Evolutionary conservation across 495 filamentous ascomycete genomes (phyloP).

Genomic region (Aspergillus bridgeri): DNA sequence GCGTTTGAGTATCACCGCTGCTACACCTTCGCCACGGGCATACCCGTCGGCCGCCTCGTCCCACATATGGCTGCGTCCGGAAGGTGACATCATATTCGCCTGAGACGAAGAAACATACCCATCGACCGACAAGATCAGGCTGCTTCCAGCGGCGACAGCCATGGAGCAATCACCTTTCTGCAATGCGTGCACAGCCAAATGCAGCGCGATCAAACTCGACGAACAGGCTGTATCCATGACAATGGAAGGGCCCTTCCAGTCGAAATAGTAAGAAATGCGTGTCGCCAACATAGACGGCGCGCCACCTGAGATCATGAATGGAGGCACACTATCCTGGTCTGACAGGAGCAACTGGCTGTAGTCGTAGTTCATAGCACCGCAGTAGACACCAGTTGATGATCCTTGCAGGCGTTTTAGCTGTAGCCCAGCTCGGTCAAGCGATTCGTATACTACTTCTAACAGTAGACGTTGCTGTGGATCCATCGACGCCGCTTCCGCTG

Average conservation of each 20-base stretch:
- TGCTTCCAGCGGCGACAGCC: conserved; percentile 25
- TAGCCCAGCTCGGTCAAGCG: conserved; percentile 48
- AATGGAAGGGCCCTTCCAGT: conserved; percentile 30
- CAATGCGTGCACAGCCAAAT: conserved; percentile 39
- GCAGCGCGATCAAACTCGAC: conserved; percentile 38
- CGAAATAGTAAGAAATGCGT: conserved; percentile 30
- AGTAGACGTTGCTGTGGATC: conserved; percentile 44
- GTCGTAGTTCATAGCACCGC: conserved; percentile 29
- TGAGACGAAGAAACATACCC: background rate
- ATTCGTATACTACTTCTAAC: conserved; percentile 54
- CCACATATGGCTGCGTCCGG: conserved; percentile 25
- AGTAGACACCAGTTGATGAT: conserved; percentile 33
- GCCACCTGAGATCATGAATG: conserved; percentile 38
- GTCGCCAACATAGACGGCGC: conserved; percentile 25
- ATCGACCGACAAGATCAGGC: conserved; percentile 19
- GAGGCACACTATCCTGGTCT: conserved; percentile 32
- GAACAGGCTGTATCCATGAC: conserved; percentile 45
- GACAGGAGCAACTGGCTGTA: conserved; percentile 32
- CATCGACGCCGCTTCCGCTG: conserved; percentile 18
- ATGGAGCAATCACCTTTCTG: conserved; percentile 29
- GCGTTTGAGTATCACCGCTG: conserved; percentile 29
- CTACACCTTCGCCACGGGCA: conserved; percentile 40
- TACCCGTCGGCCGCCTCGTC: conserved; percentile 39
- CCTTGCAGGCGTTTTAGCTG: conserved; percentile 30
- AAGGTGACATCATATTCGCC: conserved; percentile 7